Conservation (phyloP, 257 asterid species). For the Solanum acaule region DNA sequence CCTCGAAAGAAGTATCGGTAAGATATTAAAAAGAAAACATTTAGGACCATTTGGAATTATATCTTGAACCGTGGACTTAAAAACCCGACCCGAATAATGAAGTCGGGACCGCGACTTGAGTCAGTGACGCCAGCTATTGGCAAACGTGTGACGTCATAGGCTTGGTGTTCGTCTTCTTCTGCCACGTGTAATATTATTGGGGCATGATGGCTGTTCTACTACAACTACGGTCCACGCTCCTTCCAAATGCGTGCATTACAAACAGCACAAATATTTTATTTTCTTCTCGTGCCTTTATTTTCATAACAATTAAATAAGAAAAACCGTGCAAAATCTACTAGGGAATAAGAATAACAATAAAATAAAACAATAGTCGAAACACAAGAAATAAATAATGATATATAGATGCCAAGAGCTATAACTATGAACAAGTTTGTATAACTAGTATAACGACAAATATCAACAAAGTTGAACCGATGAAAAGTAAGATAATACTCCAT, state of each 20-base stretch:
- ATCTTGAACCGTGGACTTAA: background rate
- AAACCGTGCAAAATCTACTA: too few species aligned
- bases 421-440: too few species aligned
- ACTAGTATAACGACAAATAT: fast-evolving
- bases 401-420: too few species aligned
- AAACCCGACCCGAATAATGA: background rate
- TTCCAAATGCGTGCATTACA: background rate
- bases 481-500: fast-evolving
- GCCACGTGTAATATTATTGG: background rate
- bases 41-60: background rate
- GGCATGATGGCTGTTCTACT: background rate
- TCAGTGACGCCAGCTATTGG: background rate
- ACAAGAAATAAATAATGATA: background rate
- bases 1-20: fast-evolving
- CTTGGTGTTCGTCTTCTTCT: background rate
- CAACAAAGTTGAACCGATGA: fast-evolving
- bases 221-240: background rate
- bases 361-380: fast-evolving
- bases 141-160: background rate
- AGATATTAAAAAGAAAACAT: background rate
- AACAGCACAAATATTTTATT: background rate
- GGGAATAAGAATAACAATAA: too few species aligned
- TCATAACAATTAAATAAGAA: too few species aligned
- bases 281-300: too few species aligned
- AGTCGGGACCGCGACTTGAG: background rate